phyloP scores from a whole-genome alignment of 2,329 filamentous ascomycete genomes.

The Colletotrichum ledebouriae region DNA sequence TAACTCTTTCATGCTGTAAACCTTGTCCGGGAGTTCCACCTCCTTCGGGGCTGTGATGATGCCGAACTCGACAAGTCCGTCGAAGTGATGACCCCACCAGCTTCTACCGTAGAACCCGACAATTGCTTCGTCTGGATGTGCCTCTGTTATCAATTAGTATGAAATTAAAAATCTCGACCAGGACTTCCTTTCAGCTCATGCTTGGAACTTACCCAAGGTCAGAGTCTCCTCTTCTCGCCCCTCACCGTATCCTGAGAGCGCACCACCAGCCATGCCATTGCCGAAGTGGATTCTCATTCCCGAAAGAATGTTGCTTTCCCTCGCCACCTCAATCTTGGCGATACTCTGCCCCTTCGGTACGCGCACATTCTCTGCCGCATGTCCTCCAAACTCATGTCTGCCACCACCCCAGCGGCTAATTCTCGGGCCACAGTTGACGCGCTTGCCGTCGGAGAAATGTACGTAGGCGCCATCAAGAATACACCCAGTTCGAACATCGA shows the following conservation, averaged over 20 bases:
- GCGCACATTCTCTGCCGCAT: slow-evolving; percentile 47
- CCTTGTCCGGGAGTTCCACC: slow-evolving; percentile 54
- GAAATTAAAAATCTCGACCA: neutral
- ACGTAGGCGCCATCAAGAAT: slow-evolving; percentile 37
- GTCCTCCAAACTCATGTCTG: slow-evolving; percentile 48
- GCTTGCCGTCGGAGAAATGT: slow-evolving; percentile 58
- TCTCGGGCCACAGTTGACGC: slow-evolving; percentile 57
- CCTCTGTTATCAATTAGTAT: slow-evolving; percentile 47
- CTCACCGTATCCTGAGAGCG: slow-evolving; percentile 31
- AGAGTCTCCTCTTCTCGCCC: slow-evolving; percentile 36
- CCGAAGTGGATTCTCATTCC: slow-evolving; percentile 46
- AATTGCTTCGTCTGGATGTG: slow-evolving; percentile 53
- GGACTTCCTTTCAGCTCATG: no score
- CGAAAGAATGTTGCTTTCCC: slow-evolving; percentile 22
- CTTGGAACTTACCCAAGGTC: slow-evolving; percentile 39
- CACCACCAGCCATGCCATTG: slow-evolving; percentile 44
- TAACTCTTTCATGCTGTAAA: slow-evolving; percentile 59
- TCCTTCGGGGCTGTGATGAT: slow-evolving; percentile 60
- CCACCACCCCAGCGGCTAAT: slow-evolving; percentile 35
- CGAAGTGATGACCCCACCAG: slow-evolving; percentile 39
- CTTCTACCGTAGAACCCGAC: slow-evolving; percentile 62
- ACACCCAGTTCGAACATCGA: no score
- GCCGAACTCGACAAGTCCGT: slow-evolving; percentile 57
- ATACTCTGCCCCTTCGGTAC: slow-evolving; percentile 46
- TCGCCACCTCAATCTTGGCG: slow-evolving; percentile 50